Conservation (phyloP, 768 basidiomycete species). For the Rhodotorula paludigena region DNA sequence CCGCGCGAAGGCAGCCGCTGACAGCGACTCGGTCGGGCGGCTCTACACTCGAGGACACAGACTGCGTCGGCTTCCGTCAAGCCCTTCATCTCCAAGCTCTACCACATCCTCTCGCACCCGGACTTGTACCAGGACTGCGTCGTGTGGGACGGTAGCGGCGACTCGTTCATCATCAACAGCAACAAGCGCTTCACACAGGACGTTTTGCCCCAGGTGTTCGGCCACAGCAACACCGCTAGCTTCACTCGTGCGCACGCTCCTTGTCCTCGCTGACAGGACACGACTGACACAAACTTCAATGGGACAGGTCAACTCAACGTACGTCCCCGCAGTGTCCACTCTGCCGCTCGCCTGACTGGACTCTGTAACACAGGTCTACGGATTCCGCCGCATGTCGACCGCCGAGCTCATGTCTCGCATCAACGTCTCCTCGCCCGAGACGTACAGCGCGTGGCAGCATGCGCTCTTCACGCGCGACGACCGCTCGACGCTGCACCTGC, state of each 20-base stretch:
- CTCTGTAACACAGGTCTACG: constrained; percentile 27
- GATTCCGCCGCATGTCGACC: constrained; percentile 16
- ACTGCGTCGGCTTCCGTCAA: constrained; percentile 4
- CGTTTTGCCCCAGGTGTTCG: not conserved
- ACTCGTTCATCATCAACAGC: constrained; percentile 11
- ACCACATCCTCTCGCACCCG: not conserved
- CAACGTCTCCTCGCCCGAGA: not conserved
- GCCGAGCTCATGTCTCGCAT: constrained; percentile 5
- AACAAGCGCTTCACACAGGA: not conserved
- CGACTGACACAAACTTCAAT: not conserved
- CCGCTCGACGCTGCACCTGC: not conserved
- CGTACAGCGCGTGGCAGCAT: constrained; percentile 22
- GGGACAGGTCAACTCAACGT: constrained; percentile 13
- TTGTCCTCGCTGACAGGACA: not conserved
- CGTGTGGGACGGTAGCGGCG: not conserved
- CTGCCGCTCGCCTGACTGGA: not conserved
- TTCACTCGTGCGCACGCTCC: constrained; percentile 3
- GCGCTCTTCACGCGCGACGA: constrained; percentile 5
- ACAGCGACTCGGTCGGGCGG: not conserved
- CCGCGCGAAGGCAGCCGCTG: too few species aligned
- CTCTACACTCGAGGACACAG: too few species aligned
- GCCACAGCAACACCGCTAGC: not conserved
- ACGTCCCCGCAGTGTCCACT: not conserved
- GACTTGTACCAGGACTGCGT: not conserved
- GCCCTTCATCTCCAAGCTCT: constrained; percentile 15